phyloP scores from a whole-genome alignment of 352 stramenopile genomes.

The Phytophthora multivora region DNA sequence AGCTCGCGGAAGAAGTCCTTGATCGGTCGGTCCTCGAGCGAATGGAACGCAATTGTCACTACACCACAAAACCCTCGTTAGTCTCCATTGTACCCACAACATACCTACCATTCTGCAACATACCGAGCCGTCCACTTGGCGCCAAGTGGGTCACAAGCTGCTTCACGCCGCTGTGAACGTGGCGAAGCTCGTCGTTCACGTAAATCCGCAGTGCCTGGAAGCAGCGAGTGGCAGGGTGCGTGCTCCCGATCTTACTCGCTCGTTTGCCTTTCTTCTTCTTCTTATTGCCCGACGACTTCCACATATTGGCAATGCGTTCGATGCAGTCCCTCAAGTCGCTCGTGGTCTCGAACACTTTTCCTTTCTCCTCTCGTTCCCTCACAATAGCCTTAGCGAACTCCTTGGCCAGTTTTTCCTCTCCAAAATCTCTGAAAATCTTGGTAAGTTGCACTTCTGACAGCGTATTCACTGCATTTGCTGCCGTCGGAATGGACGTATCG shows the following conservation, averaged over 20 bases:
- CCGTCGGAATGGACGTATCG: slow-evolving; percentile 32
- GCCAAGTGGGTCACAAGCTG: slow-evolving; percentile 60
- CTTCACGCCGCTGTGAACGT: slow-evolving; percentile 64
- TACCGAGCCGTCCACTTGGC: slow-evolving; percentile 62
- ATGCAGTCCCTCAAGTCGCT: slow-evolving; percentile 72
- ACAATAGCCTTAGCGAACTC: slow-evolving; percentile 85
- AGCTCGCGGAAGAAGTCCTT: slow-evolving; percentile 76
- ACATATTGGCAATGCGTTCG: slow-evolving; percentile 77
- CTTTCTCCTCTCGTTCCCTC: slow-evolving; percentile 56
- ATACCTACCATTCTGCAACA: not conserved
- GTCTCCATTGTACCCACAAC: not conserved
- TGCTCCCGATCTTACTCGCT: slow-evolving; percentile 27
- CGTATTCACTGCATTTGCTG: slow-evolving; percentile 70
- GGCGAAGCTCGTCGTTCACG: slow-evolving; percentile 81
- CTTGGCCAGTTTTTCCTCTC: slow-evolving; percentile 79
- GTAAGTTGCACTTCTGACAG: slow-evolving; percentile 79
- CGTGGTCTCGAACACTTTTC: slow-evolving; percentile 62
- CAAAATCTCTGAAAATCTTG: slow-evolving; percentile 70
- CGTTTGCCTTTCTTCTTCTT: slow-evolving; percentile 35
- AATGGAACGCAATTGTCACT: slow-evolving; percentile 87
- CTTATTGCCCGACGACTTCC: slow-evolving; percentile 33
- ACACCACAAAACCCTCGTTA: slow-evolving; percentile 13
- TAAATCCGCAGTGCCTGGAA: slow-evolving; percentile 85
- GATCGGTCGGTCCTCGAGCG: slow-evolving; percentile 82
- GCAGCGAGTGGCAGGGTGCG: slow-evolving; percentile 76